Evolutionary conservation across 768 basidiomycete species (phyloP), one percentile per base, ranked within the genome.

Genomic region (Tylopilus felleus): DNA sequence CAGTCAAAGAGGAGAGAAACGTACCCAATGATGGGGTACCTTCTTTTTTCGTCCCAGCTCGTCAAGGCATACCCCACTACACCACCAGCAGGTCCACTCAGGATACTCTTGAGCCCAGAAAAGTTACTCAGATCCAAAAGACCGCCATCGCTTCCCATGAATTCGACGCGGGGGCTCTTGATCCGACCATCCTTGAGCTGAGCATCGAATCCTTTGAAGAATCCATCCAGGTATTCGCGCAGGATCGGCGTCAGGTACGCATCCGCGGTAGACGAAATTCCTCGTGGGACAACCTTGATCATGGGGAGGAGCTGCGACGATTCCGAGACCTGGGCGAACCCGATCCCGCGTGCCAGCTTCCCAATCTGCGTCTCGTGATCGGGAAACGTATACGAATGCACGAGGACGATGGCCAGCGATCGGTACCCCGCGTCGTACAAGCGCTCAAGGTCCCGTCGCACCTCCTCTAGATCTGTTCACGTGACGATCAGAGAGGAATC

Each of bases 231-330:
- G 64, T 98, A 98, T 13, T 84, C 79, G 10, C 77, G 71, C 23
- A 97, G 72, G 57, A 97, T 89, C 14, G 95, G 95, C 0, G 94
- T 97, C 36, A 98, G 83, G 69, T 98, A 98, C 1, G 95, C 95
- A 61, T 98, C 95, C 1, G 93, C 95, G 0, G 93, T 95, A 1
- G 91, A 89, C 0, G 93, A 96, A 10, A 89, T 85, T 2, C 93
- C 95, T 0, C 95, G 87, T 1, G 93, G 90, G 10, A 97, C 91
- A 80, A 95, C 89, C 73, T 93, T 93, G 77, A 96, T 95, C 90
- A 93, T 93, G 3, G 93, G 90, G 27, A 92, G 79, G n/a, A 95
- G 77, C 56, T 86, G 83, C 3, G 90, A 86, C 0, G 93, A 95
- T 61, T 91, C 83, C 2, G 93, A 95, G 61, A 98, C 83, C 42